These are phyloP conservation scores for Venturia oleaginea DNA, from an alignment of 2,329 filamentous ascomycete species.

Conservation along the genomic window DNA sequence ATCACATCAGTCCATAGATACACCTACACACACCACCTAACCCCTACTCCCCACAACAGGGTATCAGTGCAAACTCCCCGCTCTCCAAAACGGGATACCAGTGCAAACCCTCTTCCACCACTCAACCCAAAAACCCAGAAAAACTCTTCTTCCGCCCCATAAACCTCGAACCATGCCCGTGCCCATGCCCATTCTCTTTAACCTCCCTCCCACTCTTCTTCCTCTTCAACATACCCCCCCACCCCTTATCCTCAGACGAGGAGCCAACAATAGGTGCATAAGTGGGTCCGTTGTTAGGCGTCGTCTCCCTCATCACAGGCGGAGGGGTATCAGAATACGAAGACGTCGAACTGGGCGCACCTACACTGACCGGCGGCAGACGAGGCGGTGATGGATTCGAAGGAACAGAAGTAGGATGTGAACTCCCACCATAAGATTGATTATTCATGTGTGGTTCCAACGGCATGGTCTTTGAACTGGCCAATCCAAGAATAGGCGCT, in stretches of 20 bases:
- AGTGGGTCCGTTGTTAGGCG: not conserved
- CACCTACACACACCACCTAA: not conserved
- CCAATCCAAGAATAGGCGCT: not conserved
- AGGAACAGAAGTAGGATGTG: not conserved
- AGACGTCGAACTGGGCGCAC: not conserved
- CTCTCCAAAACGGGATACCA: not conserved
- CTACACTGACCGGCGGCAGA: not conserved
- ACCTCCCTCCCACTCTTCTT: conserved; percentile 31
- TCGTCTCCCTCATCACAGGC: not conserved
- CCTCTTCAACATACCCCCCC: not conserved
- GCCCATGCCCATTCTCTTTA: conserved; percentile 33
- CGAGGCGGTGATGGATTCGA: not conserved
- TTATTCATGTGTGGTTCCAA: not conserved
- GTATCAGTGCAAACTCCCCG: not conserved
- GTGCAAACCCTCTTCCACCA: not conserved
- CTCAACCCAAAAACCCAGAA: not conserved
- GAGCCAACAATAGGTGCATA: not conserved
- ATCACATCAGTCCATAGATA: not conserved
- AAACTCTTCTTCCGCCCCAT: conserved; percentile 56
- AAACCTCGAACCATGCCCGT: conserved; percentile 35
- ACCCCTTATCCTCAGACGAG: not conserved
- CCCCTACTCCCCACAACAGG: not conserved
- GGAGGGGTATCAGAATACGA: not conserved
- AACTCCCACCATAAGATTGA: not conserved
- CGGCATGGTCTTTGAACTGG: not conserved